Conservation (phyloP, 768 basidiomycete species). For the Lentinula guzmanii region DNA sequence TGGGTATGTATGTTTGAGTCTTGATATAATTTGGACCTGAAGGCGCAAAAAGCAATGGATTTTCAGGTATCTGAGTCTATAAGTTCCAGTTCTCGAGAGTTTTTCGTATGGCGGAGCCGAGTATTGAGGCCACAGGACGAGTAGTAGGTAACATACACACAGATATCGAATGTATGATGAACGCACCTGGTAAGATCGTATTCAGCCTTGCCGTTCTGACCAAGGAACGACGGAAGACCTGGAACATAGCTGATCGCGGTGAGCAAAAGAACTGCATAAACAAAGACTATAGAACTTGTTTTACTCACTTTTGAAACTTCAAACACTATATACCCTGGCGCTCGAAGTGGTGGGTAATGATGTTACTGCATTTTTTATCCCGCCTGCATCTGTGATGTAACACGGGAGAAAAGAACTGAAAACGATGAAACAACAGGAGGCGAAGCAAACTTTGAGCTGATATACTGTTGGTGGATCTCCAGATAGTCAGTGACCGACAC, state of each 20-base stretch:
- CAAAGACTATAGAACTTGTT: no score
- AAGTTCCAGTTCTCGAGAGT: slow-evolving; percentile 20
- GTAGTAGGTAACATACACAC: not conserved
- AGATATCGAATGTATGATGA: not conserved
- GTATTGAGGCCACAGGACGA: slow-evolving; percentile 25
- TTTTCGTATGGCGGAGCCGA: slow-evolving; percentile 18
- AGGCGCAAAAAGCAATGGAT: no score
- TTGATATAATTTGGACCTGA: no score
- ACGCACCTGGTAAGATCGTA: slow-evolving; percentile 36
- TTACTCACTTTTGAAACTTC: slow-evolving; percentile 24
- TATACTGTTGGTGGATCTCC: slow-evolving; percentile 26
- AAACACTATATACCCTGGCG: slow-evolving; percentile 23
- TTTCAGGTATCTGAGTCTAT: no score
- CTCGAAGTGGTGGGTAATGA: slow-evolving; percentile 27
- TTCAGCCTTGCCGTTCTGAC: slow-evolving; percentile 28
- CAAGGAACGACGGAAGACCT: slow-evolving; percentile 32
- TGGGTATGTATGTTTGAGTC: no score
- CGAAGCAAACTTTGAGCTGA: slow-evolving; percentile 15
- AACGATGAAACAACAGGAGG: slow-evolving; percentile 16
- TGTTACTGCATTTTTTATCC: slow-evolving; percentile 30
- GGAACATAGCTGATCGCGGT: not conserved
- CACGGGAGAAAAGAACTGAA: slow-evolving; percentile 31
- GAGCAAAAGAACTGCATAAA: no score
- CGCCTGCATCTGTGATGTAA: slow-evolving; percentile 26
- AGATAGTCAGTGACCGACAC: slow-evolving; percentile 18